Evolutionary conservation across 2,329 filamentous ascomycete genomes (phyloP), one percentile per base, ranked within the genome.

Genomic region (Diaporthe longicolla): DNA sequence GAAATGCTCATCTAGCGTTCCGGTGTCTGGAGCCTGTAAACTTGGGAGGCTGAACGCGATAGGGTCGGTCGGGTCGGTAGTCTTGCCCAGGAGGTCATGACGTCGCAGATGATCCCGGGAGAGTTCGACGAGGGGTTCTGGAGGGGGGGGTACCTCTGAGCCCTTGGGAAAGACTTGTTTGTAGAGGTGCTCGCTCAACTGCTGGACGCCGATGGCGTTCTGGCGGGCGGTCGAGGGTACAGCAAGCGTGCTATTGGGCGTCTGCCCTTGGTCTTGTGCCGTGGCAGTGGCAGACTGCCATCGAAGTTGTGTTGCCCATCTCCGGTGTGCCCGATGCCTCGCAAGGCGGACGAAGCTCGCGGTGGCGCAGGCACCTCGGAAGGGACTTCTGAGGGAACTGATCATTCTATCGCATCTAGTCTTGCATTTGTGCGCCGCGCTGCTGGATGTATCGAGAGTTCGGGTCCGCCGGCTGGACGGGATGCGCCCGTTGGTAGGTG

Each of bases 181-280:
- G 82, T 96, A 94, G 58, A 99, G 88, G 85, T 95, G 89, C 74
- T 89, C 88, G 86, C 95, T 98, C 78, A 99, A 87, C 80, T 98
- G 96, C 84, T 99, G 97, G 52, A 99, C 94, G 70, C 94, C 95
- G 79, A 99, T 95, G 78, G 97, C 94, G 84, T 97, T 99, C 86
- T 93, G 94, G 77, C 97, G 92, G 65, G 94, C 87, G 73, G 89
- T 84, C 9, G 89, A 88, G 0, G 84, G 80, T 40, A 89, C 76
- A 48, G 86, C 83, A 74, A 89, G 81, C 32, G 79, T 85, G 29
- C 75, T 76, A 21, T 76, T 70, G 61, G 57, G 72, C 24, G 75
- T 40, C 71, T 57, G 75, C 70, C 77, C 54, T 13, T 71, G 59
- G 45, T 50, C 48, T 8, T 74, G 50, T 40, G 66, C 43, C 29